Evolutionary conservation across 2,329 filamentous ascomycete genomes (phyloP).

Genomic region (Cytospora leucostoma): DNA sequence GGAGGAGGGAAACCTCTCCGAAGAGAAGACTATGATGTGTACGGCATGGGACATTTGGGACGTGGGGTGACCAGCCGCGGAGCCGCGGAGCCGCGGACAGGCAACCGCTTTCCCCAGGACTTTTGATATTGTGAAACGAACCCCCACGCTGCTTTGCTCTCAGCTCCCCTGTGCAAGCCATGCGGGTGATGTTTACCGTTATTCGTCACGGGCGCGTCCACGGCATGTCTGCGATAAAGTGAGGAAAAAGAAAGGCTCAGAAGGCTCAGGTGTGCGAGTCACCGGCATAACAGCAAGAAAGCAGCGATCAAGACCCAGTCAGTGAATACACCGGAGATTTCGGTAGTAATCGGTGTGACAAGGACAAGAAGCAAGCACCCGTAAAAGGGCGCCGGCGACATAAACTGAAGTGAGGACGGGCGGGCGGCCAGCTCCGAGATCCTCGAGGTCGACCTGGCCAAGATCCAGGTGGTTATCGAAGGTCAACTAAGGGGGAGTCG

Average conservation of each 20-base stretch:
- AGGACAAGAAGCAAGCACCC: conserved; percentile 7
- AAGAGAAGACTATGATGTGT: neutral
- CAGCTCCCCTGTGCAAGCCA: neutral
- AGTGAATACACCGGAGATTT: neutral
- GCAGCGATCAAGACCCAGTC: neutral
- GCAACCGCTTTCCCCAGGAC: neutral
- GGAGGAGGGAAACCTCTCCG: conserved; percentile 1
- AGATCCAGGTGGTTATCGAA: neutral
- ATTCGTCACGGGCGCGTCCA: neutral
- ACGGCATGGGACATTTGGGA: neutral
- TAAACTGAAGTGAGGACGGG: neutral
- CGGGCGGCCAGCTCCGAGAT: conserved; percentile 3
- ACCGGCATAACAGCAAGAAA: neutral
- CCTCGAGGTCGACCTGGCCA: neutral
- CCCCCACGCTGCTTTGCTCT: neutral
- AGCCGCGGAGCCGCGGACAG: neutral
- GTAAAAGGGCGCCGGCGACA: conserved; percentile 1
- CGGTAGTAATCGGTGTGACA: conserved; percentile 7
- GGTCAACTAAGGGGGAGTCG: neutral
- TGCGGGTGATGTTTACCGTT: neutral
- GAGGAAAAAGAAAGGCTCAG: neutral
- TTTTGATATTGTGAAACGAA: too few relatives aligned
- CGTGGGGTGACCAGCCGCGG: conserved; percentile 2
- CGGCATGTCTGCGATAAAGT: conserved; percentile 13
- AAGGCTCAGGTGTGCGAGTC: neutral